Base-by-base conservation (phyloP, 139 green algal genomes). In the Ettlia oleoabundans region DNA sequence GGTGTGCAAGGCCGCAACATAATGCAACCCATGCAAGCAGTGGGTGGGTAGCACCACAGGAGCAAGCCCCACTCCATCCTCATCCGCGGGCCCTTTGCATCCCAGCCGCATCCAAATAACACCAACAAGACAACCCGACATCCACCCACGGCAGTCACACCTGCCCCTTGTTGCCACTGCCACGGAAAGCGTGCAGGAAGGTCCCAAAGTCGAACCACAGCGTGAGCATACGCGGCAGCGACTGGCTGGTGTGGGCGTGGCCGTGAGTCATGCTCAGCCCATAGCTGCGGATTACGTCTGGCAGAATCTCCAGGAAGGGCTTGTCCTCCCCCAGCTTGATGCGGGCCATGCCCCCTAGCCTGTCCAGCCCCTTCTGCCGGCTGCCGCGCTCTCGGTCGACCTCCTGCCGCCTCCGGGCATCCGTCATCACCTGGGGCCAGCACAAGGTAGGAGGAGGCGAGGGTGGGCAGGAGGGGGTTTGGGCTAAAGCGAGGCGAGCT, bases 201-300 rank as follows among this genome's bases (percentile, higher is more conserved):
- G 33, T 89, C 65, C 95, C 94, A 88, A 96, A 95, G 37, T 98
- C 96, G 78, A 97, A 98, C 92, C 93, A 98, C 6, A 98, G 81
- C 0, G 96, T 99, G 43, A 99, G 91, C 90, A 99, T 82, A 35
- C 96, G 93, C 7, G 96, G 96, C 77, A 99, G 88, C 41, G 88
- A 83, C 77, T 97, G 94, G 80, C 93, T 93, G 42, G 95, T 87
- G 87, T 95, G 89, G 38, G 78, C 80, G 82, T 88, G 78, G 24
- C 95, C 96, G 30, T 88, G 65, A 66, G 82, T 67, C 3, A 97
- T 78, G 32, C 89, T 85, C 40, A 88, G 80, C 15, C 90, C 90
- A 78, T 99, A 98, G 66, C 94, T 84, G 30, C 71, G 28, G 61
- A 97, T 82, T 5, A 92, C 88, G 24, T 93, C 87, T 2, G 77